Percentiles rank a stretch among this genome's conserved stretches.
These are phyloP conservation scores for Diaporthe sp. DNA, from an alignment of 2,329 filamentous ascomycete species.

Conservation along the genomic window DNA sequence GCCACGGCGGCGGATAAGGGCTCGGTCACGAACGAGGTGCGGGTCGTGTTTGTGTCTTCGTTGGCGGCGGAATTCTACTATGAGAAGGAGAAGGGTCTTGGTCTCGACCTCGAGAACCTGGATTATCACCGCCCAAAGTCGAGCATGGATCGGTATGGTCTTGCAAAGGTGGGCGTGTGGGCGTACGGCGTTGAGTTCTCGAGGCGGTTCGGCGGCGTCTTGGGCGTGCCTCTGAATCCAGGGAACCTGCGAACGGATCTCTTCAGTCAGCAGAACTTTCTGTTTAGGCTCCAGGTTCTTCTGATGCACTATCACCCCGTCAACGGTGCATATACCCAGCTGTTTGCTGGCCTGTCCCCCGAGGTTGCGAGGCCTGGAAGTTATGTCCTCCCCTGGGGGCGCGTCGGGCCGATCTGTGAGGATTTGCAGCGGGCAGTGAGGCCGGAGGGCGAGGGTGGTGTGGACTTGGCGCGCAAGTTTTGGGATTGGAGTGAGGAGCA, in stretches of 20 bases:
- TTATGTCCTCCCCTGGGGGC: slow-evolving; percentile 18
- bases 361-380: slow-evolving; percentile 22
- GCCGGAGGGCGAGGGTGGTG: slow-evolving; percentile 49
- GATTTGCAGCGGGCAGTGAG: slow-evolving; percentile 44
- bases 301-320: slow-evolving; percentile 24
- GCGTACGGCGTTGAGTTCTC: slow-evolving; percentile 39
- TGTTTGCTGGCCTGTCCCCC: slow-evolving; percentile 35
- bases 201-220: slow-evolving; percentile 38
- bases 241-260: slow-evolving; percentile 42
- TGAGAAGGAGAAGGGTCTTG: background rate
- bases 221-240: slow-evolving; percentile 42
- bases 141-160: slow-evolving; percentile 36
- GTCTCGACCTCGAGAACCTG: slow-evolving; percentile 23
- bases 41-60: slow-evolving; percentile 25
- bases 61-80: slow-evolving; percentile 11
- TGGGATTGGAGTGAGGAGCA: slow-evolving; percentile 52
- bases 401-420: slow-evolving; percentile 43
- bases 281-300: slow-evolving; percentile 11
- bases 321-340: slow-evolving; percentile 34
- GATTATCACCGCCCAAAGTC: background rate
- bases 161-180: slow-evolving; percentile 41
- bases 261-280: background rate
- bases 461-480: slow-evolving; percentile 47
- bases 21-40: background rate
- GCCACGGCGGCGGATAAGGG: background rate